phyloP scores from a whole-genome alignment of 2,329 filamentous ascomycete genomes.

The Alternaria sp. region DNA sequence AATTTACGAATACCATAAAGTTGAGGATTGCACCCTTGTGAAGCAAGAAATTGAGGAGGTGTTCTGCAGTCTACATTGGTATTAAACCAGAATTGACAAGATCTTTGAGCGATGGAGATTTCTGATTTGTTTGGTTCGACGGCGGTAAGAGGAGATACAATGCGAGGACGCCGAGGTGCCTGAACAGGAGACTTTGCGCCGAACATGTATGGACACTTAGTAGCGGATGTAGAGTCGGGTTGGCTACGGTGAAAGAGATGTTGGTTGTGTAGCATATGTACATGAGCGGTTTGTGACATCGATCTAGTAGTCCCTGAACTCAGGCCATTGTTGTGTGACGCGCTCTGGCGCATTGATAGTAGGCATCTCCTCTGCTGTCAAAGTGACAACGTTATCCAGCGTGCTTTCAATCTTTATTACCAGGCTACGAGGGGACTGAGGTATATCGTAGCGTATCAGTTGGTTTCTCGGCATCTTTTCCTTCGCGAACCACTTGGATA shows the following conservation, averaged over 20 bases:
- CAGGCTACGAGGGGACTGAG: background rate
- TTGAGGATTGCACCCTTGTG: too few relatives aligned
- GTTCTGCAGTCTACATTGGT: too few relatives aligned
- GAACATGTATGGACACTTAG: background rate
- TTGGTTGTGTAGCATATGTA: background rate
- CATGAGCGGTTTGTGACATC: background rate
- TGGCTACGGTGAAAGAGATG: background rate
- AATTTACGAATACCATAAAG: too few relatives aligned
- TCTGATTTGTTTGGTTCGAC: too few relatives aligned
- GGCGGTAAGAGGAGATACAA: too few relatives aligned
- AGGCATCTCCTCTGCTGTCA: background rate
- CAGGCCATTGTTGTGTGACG: background rate
- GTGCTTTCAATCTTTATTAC: background rate
- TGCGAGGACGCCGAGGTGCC: too few relatives aligned
- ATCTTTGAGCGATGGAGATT: too few relatives aligned
- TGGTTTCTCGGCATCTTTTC: background rate
- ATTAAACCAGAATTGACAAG: too few relatives aligned
- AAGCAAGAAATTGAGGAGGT: too few relatives aligned
- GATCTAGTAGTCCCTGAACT: background rate
- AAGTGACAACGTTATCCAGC: background rate
- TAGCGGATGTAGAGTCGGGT: background rate
- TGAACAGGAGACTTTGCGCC: too few relatives aligned
- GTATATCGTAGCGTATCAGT: background rate
- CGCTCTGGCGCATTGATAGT: background rate
- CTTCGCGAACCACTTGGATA: background rate